Percentiles rank a stretch among this genome's conserved stretches.
phyloP scores from a whole-genome alignment of 345 rosid species.

The Heritiera fomes region DNA sequence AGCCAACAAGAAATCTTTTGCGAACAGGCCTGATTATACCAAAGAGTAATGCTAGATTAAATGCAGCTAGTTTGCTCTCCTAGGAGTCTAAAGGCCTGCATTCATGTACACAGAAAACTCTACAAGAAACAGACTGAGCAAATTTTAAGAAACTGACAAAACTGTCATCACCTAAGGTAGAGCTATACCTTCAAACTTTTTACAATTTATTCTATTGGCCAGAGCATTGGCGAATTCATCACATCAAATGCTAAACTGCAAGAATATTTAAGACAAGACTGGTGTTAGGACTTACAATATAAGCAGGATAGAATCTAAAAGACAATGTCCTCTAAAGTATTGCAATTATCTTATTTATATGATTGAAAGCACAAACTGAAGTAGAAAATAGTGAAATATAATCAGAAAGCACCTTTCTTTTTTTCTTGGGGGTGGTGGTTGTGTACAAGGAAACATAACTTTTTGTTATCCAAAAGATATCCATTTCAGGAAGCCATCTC shows the following conservation, averaged over 20 bases:
- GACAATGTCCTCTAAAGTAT: background rate
- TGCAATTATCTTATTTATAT: background rate
- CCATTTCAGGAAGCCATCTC: background rate
- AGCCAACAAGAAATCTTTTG: background rate
- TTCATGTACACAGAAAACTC: background rate
- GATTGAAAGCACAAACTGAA: background rate
- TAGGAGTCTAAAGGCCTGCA: background rate
- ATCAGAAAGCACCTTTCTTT: background rate
- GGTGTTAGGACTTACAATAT: background rate
- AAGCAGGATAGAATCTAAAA: background rate
- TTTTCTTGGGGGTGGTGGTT: too few species aligned
- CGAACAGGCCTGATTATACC: background rate
- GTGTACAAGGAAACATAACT: background rate
- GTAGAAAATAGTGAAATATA: background rate
- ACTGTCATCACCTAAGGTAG: background rate
- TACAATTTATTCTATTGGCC: slow-evolving; percentile 12
- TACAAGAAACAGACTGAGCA: background rate
- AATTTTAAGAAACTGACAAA: background rate
- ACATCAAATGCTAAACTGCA: slow-evolving; percentile 18
- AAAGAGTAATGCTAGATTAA: background rate
- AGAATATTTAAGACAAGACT: background rate
- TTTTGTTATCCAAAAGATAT: background rate
- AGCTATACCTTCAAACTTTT: slow-evolving; percentile 12
- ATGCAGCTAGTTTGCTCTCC: background rate
- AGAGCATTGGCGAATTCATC: background rate